Conservation (phyloP, 116 monocot species). For the Thalassia testudinum region DNA sequence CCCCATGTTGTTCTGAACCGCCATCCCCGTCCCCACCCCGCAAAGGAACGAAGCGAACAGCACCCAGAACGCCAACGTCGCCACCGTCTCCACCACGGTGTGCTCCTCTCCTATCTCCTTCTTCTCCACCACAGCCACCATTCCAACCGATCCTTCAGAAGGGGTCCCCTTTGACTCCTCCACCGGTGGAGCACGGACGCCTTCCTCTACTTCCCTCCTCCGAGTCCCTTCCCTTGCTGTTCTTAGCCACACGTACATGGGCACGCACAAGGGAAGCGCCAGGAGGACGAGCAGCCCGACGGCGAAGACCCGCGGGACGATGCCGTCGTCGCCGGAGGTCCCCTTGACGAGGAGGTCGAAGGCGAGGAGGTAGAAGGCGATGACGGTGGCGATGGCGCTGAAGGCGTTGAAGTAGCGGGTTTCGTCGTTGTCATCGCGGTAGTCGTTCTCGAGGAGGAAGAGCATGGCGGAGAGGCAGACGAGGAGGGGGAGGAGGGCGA, state of each 20-base stretch:
- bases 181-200: neutral
- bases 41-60: constrained; percentile 81
- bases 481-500: constrained; percentile 49
- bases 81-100: constrained; percentile 40
- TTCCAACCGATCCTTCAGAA: neutral
- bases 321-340: neutral
- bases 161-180: neutral
- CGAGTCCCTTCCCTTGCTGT: neutral
- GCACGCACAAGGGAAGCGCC: constrained; percentile 33
- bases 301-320: constrained; percentile 33
- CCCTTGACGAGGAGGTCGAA: constrained; percentile 53
- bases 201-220: neutral
- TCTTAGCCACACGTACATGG: constrained; percentile 8
- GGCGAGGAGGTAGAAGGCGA: constrained; percentile 67
- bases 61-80: constrained; percentile 68
- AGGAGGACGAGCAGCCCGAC: constrained; percentile 45
- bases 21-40: constrained; percentile 79
- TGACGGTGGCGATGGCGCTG: constrained; percentile 45
- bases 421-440: constrained; percentile 7
- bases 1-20: constrained; percentile 96
- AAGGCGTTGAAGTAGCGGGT: constrained; percentile 40
- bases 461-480: constrained; percentile 77
- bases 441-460: constrained; percentile 44
- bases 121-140: neutral
- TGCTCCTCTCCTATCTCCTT: constrained; percentile 78